A percentile compares a stretch with the other conserved stretches of the same genome.
These are phyloP conservation scores for Carex arenaria DNA, from an alignment of 202 grass and related monocot genomes.

Conservation along the genomic window DNA sequence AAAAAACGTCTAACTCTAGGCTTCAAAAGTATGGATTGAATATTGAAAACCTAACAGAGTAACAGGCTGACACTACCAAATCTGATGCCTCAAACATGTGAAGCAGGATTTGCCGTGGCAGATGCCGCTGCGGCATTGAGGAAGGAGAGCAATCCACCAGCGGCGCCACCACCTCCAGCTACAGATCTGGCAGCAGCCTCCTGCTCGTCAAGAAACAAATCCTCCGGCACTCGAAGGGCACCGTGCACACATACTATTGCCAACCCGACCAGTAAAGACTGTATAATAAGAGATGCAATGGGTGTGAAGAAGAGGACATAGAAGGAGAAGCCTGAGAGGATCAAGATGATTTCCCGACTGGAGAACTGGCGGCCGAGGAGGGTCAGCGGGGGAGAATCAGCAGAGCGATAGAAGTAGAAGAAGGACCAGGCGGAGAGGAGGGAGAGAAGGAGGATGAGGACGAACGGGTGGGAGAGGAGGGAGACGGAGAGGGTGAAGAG, in stretches of 20 bases:
- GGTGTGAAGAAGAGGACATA: slow-evolving; percentile 68
- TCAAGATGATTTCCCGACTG: slow-evolving; percentile 59
- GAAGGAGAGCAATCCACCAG: slow-evolving; percentile 54
- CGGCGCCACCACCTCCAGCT: slow-evolving; percentile 14
- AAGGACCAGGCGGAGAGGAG: slow-evolving; percentile 52
- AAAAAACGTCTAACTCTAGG: neutral
- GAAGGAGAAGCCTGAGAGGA: slow-evolving; percentile 50
- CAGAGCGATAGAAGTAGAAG: slow-evolving; percentile 60
- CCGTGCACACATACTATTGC: slow-evolving; percentile 56
- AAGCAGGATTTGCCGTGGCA: slow-evolving; percentile 11
- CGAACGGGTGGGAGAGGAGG: slow-evolving; percentile 73
- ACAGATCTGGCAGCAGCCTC: slow-evolving; percentile 26
- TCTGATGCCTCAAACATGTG: slow-evolving; percentile 7
- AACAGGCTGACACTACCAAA: neutral
- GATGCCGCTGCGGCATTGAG: slow-evolving; percentile 24
- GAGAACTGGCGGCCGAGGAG: slow-evolving; percentile 70
- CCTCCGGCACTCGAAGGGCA: slow-evolving; percentile 60
- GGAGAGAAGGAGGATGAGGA: slow-evolving; percentile 62
- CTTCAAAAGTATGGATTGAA: neutral
- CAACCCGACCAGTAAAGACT: slow-evolving; percentile 44
- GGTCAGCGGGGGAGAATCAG: slow-evolving; percentile 46
- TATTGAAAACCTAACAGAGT: neutral
- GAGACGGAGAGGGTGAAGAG: slow-evolving; percentile 57
- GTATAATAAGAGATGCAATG: slow-evolving; percentile 72
- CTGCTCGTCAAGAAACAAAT: slow-evolving; percentile 71